Evolutionary conservation across 352 stramenopile genomes (phyloP).

Genomic region (Globisporangium ultimum): DNA sequence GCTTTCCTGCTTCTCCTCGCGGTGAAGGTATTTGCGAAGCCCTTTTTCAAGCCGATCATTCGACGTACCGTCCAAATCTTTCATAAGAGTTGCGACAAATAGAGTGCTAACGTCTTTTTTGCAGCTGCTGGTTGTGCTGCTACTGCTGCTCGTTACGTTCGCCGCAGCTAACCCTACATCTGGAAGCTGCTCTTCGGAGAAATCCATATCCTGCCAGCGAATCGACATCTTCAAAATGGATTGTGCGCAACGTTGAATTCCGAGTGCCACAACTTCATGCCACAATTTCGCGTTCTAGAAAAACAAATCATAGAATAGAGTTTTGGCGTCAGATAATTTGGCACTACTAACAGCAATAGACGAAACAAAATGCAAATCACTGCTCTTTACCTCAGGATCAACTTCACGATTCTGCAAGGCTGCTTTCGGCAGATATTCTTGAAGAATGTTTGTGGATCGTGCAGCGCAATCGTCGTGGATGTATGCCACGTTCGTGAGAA

Average conservation of each 20-base stretch:
- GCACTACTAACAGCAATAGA: too few relatives aligned
- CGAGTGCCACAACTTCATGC: constrained; percentile 42
- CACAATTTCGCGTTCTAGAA: constrained; percentile 47
- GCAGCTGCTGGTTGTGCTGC: not conserved
- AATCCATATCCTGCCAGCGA: constrained; percentile 55
- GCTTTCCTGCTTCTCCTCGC: constrained; percentile 8
- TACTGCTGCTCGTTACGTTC: constrained; percentile 1
- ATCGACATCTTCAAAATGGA: constrained; percentile 73
- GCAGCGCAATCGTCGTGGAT: constrained; percentile 15
- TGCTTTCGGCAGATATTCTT: constrained; percentile 14
- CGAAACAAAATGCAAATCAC: not conserved
- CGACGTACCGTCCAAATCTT: constrained; percentile 42
- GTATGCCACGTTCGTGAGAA: constrained; percentile 65
- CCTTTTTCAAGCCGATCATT: constrained; percentile 65
- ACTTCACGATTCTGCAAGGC: constrained; percentile 46
- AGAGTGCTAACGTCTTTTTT: constrained; percentile 20
- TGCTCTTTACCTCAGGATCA: constrained; percentile 28
- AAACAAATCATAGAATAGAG: not conserved
- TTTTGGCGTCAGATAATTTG: constrained; percentile 7
- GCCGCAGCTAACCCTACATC: constrained; percentile 25
- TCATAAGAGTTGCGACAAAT: constrained; percentile 48
- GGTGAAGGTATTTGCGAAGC: constrained; percentile 26
- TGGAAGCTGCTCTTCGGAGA: constrained; percentile 45
- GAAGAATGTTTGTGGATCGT: constrained; percentile 12
- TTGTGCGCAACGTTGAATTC: constrained; percentile 55